These are phyloP conservation scores for Cinnamomum micranthum DNA, from an alignment of 164 flowering plant species.

Conservation along the genomic window DNA sequence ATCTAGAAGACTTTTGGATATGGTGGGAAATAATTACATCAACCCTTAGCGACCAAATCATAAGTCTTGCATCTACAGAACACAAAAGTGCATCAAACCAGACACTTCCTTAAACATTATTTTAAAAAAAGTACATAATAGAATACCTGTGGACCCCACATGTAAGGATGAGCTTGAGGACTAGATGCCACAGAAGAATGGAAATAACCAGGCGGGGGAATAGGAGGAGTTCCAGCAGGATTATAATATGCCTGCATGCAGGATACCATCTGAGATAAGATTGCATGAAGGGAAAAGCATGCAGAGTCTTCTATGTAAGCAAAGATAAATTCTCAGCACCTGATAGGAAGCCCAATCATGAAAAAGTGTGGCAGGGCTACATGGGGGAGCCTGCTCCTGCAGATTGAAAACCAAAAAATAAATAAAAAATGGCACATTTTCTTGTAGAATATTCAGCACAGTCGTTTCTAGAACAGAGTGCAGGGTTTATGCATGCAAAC, in stretches of 20 bases:
- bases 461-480: not conserved
- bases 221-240: slow-evolving; percentile 35
- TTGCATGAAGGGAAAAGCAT: not conserved
- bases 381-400: slow-evolving; percentile 32
- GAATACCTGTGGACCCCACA: slow-evolving; percentile 45
- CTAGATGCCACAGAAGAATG: slow-evolving; percentile 27
- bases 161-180: slow-evolving; percentile 34
- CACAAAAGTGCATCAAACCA: not conserved
- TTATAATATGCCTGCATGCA: slow-evolving; percentile 28
- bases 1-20: too few species aligned
- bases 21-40: too few species aligned
- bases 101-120: not conserved
- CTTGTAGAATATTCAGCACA: not conserved
- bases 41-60: not conserved
- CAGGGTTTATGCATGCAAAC: slow-evolving; percentile 6
- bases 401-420: not conserved
- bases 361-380: slow-evolving; percentile 24
- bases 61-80: not conserved
- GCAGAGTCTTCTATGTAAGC: not conserved
- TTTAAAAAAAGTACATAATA: not conserved
- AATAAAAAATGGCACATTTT: not conserved
- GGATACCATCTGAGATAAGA: not conserved
- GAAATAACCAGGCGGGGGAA: slow-evolving; percentile 27
- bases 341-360: slow-evolving; percentile 34
- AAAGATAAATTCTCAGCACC: slow-evolving; percentile 12